Conservation (phyloP, 768 basidiomycete species). For the Tricholoma bakamatsutake region DNA sequence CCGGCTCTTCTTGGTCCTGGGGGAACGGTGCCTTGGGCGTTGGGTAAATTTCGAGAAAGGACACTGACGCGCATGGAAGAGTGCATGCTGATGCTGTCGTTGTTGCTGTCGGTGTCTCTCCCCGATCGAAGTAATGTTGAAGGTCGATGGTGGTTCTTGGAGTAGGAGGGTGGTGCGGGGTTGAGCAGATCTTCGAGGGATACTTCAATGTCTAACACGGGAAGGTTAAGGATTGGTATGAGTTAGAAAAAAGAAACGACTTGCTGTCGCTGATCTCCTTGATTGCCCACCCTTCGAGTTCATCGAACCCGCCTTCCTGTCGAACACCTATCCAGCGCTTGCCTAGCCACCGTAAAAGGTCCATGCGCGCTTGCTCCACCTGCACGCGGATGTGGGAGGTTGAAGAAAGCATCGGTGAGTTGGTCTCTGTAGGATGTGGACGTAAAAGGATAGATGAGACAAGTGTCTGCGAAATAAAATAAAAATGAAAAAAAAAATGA, state of each 20-base stretch:
- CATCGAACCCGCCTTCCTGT: conserved; percentile 74
- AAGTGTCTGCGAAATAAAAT: conserved; percentile 54
- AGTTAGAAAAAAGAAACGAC: background rate
- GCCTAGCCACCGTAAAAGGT: conserved; percentile 67
- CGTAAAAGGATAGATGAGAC: conserved; percentile 70
- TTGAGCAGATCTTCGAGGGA: conserved; percentile 66
- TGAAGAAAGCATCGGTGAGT: conserved; percentile 55
- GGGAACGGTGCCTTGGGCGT: conserved; percentile 2
- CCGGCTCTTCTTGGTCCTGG: conserved; percentile 4
- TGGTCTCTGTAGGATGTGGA: conserved; percentile 52
- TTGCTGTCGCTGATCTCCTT: conserved; percentile 82
- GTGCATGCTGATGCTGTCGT: conserved; percentile 33
- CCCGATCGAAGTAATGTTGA: conserved; percentile 12
- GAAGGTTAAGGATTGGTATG: too few relatives aligned
- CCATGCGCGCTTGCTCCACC: conserved; percentile 67
- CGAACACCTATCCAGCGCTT: conserved; percentile 73
- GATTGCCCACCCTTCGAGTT: conserved; percentile 80
- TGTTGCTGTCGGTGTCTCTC: conserved; percentile 36
- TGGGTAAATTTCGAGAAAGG: conserved; percentile 27
- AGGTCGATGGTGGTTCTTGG: conserved; percentile 15
- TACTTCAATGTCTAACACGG: conserved; percentile 87
- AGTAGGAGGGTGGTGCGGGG: conserved; percentile 26
- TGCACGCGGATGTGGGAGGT: conserved; percentile 67
- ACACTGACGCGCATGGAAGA: conserved; percentile 37
- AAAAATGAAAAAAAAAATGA: too few relatives aligned